A percentile compares a stretch with the other conserved stretches of the same genome.
These are phyloP conservation scores for Theileria sp. DNA, from an alignment of 169 alveolate species.

Conservation along the genomic window DNA sequence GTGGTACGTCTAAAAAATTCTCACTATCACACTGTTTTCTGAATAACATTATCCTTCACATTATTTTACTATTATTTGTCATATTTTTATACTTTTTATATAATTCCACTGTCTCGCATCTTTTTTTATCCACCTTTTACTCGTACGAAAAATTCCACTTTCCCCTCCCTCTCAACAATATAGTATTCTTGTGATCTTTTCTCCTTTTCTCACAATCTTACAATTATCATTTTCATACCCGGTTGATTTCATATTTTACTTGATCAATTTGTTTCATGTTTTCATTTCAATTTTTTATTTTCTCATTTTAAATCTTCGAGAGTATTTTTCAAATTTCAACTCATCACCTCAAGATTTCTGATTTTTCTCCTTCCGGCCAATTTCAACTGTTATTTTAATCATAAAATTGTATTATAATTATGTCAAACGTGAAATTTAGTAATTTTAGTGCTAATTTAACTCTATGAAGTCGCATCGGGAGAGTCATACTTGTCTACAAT, in stretches of 20 bases:
- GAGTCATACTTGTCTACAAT: neutral
- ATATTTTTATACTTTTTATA: neutral
- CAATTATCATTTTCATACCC: neutral
- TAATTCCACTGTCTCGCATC: neutral
- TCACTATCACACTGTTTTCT: conserved; percentile 7
- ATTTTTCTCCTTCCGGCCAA: neutral
- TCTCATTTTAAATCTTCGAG: no score
- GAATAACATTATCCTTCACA: neutral
- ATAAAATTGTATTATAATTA: no score
- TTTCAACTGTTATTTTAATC: no score
- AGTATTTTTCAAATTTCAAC: no score
- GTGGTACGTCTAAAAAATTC: conserved; percentile 20
- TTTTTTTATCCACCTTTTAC: neutral
- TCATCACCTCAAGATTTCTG: no score
- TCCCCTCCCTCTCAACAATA: neutral
- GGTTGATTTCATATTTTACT: neutral
- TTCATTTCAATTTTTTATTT: neutral
- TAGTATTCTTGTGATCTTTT: neutral
- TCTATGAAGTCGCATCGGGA: conserved; percentile 18
- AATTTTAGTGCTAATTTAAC: neutral
- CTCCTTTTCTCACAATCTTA: neutral
- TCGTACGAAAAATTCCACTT: neutral
- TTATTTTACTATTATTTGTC: neutral
- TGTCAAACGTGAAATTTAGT: neutral
- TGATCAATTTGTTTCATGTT: neutral